phyloP scores from a whole-genome alignment of 176 grass and related monocot genomes.

The Calamus simplicifolius region DNA sequence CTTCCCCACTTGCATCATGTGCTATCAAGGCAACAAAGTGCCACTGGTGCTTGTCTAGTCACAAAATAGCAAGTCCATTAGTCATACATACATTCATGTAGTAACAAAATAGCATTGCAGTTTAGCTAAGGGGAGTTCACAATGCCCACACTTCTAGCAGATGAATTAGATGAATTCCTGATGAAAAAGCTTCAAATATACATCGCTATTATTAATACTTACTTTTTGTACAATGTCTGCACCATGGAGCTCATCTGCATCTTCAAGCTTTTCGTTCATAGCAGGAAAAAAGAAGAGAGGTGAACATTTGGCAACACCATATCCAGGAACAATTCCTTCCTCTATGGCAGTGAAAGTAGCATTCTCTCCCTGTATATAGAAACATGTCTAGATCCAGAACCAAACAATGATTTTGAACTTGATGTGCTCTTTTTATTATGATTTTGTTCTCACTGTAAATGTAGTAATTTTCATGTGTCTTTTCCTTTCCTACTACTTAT shows the following conservation, averaged over 20 bases:
- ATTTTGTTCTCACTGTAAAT: too few species aligned
- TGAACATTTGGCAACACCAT: conserved; percentile 75
- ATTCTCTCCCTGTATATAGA: conserved; percentile 21
- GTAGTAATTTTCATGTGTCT: too few species aligned
- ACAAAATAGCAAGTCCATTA: not conserved
- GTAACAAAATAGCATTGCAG: too few species aligned
- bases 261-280: conserved; percentile 75
- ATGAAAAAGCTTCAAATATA: too few species aligned
- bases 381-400: too few species aligned
- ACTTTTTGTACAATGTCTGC: conserved; percentile 67
- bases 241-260: conserved; percentile 72
- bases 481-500: too few species aligned
- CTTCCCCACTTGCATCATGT: conserved; percentile 79
- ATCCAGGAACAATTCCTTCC: conserved; percentile 93
- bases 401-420: too few species aligned
- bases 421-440: too few species aligned
- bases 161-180: too few species aligned
- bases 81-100: too few species aligned
- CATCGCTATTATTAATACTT: not conserved
- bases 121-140: too few species aligned
- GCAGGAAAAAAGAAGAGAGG: conserved; percentile 57
- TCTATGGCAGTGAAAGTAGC: conserved; percentile 90
- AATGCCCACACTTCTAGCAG: too few species aligned
- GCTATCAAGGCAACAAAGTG: not conserved
- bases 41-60: conserved; percentile 42